Evolutionary conservation across 352 stramenopile species (phyloP), one percentile per base, ranked within the genome.

Genomic region (Pythium brassicae): DNA sequence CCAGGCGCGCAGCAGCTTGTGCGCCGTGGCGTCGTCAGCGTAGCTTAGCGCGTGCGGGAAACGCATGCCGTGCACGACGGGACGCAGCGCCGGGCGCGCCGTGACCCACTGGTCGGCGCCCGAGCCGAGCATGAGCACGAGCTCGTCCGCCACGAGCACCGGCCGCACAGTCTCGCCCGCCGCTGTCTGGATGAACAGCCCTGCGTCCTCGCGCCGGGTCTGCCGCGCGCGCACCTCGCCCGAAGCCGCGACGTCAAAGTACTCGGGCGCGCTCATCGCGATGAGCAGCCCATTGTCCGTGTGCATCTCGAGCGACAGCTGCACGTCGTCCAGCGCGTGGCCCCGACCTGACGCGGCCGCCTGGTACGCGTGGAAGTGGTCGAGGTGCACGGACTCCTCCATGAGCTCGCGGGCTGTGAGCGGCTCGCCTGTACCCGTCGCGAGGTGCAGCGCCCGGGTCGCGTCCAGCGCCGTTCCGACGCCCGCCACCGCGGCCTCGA

Each of bases 281-380:
- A 91, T 89, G 66, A 89, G 65, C 17, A 89, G 57, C 0, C 83
- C 83, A 43, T 86, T 86, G 68, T 93, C 83, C 32, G 74, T 87
- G 62, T 93, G 83, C 65, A 89, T 68, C 59, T 84, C 75, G 19
- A 93, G 58, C 48, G 81, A 90, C 51, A 89, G 56, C 25, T 86
- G 68, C 19, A 47, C 27, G 26, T 71, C 50, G 26, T 71, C 61
- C 46, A 70, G 55, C 53, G 57, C 11, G 60, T 61, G 46, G 32
- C n/a, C 1, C 20, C 27, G 25, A 4, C 10, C 20, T 27, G 27
- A 23, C n/a, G 29, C 40, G 7, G 59, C 47, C 19, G 69, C 74
- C 55, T 87, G 67, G 57, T 92, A 92, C 14, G 80, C 74, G 52
- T 92, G 83, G 52, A 92, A 90, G 69, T 92, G 83, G 57, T 92